Base-by-base conservation (phyloP, 2,329 filamentous ascomycete species). In the Lecanoromycetidae sp. region DNA sequence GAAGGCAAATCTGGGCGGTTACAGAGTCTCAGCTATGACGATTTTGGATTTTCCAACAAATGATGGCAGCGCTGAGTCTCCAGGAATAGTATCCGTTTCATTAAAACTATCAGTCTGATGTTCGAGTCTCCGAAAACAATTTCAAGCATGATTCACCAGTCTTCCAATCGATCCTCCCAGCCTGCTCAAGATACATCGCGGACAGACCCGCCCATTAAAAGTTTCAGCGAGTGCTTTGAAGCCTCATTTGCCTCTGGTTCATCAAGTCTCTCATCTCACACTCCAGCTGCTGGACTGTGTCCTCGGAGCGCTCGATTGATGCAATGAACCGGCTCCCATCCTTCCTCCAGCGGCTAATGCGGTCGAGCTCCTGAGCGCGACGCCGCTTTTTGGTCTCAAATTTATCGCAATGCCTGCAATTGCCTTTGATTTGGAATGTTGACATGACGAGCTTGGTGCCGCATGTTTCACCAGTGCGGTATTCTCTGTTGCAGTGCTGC, bases 381-480 rank as follows among this genome's bases (percentile, higher is more conserved):
- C 84, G 80, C 47, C 86, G 79, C 60, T 76, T 69, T 69, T 94
- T 94, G 66, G 84, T 88, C 60, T 87, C 82, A 56, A 88, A 87
- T 67, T 91, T 87, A 60, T 87, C 81, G 69, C 90, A 96, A 53
- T 87, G 73, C 62, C 84, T 85, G 72, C 90, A 96, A 58, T 78
- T 76, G 46, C 76, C 76, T 35, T 64, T 57, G 45, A 82, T 72
- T 50, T 71, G 70, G 54, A 77, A 72, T 22, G 85, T 88, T 57
- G 78, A 71, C 70, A 84, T 87, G 61, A 94, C 81, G 54, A 94
- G 77, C 69, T 87, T 94, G 69, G 94, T 82, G 52, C 90, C 90
- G 68, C 90, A 96, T 30, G 90, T 95, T 72, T 96, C 90, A 59
- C 90, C 90, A 56, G 85, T 94, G 55, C 90, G 84, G 70, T 94